Evolutionary conservation across 176 grass and related monocot species (phyloP).

Genomic region (Coix lacrymajobi): DNA sequence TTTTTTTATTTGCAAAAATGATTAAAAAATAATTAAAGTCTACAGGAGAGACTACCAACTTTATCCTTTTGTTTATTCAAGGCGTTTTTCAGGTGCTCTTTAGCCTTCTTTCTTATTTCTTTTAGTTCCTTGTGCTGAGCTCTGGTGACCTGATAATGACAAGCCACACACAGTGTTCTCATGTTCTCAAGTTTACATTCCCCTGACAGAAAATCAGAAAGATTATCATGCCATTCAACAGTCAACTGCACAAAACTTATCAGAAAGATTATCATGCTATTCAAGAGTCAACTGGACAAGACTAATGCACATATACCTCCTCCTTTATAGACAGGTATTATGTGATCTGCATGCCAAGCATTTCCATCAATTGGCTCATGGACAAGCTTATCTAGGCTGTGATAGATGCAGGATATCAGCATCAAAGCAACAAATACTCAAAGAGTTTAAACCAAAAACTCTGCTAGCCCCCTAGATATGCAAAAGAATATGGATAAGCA

Average conservation of each 20-base stretch:
- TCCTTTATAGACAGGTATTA: slow-evolving; percentile 81
- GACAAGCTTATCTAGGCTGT: slow-evolving; percentile 66
- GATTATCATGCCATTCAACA: slow-evolving; percentile 25
- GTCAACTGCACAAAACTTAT: background rate
- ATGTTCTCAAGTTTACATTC: slow-evolving; percentile 92
- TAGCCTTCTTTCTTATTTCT: slow-evolving; percentile 50
- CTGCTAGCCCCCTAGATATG: background rate
- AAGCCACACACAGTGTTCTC: slow-evolving; percentile 95
- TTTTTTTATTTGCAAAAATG: background rate
- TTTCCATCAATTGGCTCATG: slow-evolving; percentile 75
- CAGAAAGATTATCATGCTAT: slow-evolving; percentile 31
- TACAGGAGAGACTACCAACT: slow-evolving; percentile 38
- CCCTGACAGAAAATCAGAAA: slow-evolving; percentile 42
- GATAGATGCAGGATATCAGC: background rate
- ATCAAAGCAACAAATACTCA: slow-evolving; percentile 19
- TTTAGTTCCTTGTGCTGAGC: slow-evolving; percentile 51
- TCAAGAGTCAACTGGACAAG: background rate
- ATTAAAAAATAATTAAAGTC: background rate
- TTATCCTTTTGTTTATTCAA: slow-evolving; percentile 54
- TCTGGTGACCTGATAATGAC: slow-evolving; percentile 67
- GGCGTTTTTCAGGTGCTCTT: slow-evolving; percentile 64
- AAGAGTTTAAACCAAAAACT: background rate
- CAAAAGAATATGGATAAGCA: slow-evolving; percentile 12
- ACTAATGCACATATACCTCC: slow-evolving; percentile 45
- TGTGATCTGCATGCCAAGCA: slow-evolving; percentile 94